Conservation (phyloP, 2,329 filamentous ascomycete genomes). For the Fusarium transvaalense region DNA sequence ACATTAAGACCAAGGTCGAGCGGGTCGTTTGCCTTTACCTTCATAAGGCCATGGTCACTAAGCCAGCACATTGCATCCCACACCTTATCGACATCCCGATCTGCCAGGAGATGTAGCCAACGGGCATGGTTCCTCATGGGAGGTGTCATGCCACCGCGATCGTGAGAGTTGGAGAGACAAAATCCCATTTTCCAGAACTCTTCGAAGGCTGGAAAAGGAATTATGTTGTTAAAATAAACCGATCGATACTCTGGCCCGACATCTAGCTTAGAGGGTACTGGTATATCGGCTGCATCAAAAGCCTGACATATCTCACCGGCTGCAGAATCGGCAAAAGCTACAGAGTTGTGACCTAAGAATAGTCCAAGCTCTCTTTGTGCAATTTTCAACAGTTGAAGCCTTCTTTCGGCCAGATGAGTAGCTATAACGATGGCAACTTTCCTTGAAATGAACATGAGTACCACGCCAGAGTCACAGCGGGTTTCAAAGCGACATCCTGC, state of each 20-base stretch:
- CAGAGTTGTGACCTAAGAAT: background rate
- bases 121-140: rapidly evolving
- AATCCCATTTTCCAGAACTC: background rate
- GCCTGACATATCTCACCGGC: background rate
- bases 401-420: background rate
- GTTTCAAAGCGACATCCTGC: background rate
- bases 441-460: background rate
- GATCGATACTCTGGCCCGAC: background rate
- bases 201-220: rapidly evolving
- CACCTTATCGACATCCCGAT: rapidly evolving
- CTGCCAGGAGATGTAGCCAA: rapidly evolving
- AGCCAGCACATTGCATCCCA: background rate
- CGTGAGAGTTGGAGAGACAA: background rate
- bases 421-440: background rate
- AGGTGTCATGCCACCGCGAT: rapidly evolving
- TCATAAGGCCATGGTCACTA: rapidly evolving
- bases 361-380: background rate
- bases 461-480: no score
- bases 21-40: rapidly evolving
- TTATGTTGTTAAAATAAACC: rapidly evolving
- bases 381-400: rapidly evolving
- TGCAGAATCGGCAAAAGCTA: background rate
- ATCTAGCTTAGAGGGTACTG: rapidly evolving
- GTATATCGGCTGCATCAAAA: background rate
- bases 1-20: background rate